Evolutionary conservation across 352 stramenopile species (phyloP).

Genomic region (Thalassiosira delicatula): DNA sequence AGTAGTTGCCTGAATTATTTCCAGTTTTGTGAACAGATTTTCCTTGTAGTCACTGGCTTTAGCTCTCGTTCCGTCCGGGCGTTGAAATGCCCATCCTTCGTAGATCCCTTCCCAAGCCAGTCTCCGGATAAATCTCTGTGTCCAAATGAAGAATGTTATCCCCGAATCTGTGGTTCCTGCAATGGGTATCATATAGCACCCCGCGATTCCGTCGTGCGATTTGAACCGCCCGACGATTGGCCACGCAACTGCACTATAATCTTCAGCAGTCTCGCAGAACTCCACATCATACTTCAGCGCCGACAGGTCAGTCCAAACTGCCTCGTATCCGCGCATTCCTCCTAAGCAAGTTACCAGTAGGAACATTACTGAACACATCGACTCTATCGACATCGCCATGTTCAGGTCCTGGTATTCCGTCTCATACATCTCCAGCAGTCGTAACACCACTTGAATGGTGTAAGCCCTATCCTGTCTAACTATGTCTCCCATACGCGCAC

Average conservation of each 20-base stretch:
- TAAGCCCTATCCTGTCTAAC: slow-evolving; percentile 37
- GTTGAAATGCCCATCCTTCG: slow-evolving; percentile 36
- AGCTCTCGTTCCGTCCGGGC: slow-evolving; percentile 7
- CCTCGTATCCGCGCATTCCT: slow-evolving; percentile 31
- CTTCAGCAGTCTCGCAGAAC: neutral
- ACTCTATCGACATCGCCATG: too few species aligned
- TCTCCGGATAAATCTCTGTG: slow-evolving; percentile 15
- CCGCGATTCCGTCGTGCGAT: neutral
- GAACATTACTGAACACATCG: too few species aligned
- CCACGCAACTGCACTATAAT: slow-evolving; percentile 9
- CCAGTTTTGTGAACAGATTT: slow-evolving; percentile 35
- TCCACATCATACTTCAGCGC: slow-evolving; percentile 16
- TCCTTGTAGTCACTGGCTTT: slow-evolving; percentile 28
- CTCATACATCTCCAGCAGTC: slow-evolving; percentile 33
- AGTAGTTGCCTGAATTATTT: slow-evolving; percentile 30
- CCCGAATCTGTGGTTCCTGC: slow-evolving; percentile 7
- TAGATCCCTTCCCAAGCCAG: neutral
- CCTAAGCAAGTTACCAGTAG: slow-evolving; percentile 31
- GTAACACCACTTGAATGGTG: slow-evolving; percentile 31
- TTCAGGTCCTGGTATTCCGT: slow-evolving; percentile 4
- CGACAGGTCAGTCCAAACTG: slow-evolving; percentile 1
- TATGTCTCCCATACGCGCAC: slow-evolving; percentile 35
- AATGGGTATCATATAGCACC: slow-evolving; percentile 30
- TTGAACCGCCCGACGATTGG: slow-evolving; percentile 21
- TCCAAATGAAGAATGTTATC: slow-evolving; percentile 9